Evolutionary conservation across 2,329 filamentous ascomycete species (phyloP).

Genomic region (Aspergillus proliferans): DNA sequence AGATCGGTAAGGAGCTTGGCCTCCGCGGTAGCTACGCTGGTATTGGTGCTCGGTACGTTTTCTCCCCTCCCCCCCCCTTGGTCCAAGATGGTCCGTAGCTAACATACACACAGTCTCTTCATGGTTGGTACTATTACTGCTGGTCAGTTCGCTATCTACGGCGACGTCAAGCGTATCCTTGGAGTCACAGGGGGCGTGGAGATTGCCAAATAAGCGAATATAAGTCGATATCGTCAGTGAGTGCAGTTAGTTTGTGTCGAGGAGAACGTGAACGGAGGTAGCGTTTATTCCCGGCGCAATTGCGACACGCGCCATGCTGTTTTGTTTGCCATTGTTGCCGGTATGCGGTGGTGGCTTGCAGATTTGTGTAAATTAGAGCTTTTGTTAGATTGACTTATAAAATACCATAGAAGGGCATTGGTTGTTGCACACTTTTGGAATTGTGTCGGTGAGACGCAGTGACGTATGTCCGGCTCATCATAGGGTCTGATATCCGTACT

Average conservation of each 20-base stretch:
- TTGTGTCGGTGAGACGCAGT: not conserved
- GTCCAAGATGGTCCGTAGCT: not conserved
- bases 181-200: constrained; percentile 72
- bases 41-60: constrained; percentile 62
- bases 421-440: not conserved
- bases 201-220: constrained; percentile 46
- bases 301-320: not conserved
- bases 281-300: not conserved
- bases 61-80: constrained; percentile 2
- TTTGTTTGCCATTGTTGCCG: not conserved
- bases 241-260: too few species aligned
- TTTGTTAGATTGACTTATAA: not conserved
- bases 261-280: not conserved
- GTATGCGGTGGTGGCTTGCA: not conserved
- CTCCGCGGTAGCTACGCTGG: constrained; percentile 70
- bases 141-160: constrained; percentile 86
- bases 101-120: constrained; percentile 12
- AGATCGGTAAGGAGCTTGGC: constrained; percentile 83
- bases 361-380: not conserved
- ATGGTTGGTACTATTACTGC: constrained; percentile 64
- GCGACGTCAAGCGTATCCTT: constrained; percentile 60
- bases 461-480: too few species aligned
- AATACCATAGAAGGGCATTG: not conserved
- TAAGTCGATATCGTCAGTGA: too few species aligned
- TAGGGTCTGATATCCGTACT: too few species aligned